Base-by-base conservation (phyloP, 2,329 filamentous ascomycete genomes). In the Apiospora malaysiana region DNA sequence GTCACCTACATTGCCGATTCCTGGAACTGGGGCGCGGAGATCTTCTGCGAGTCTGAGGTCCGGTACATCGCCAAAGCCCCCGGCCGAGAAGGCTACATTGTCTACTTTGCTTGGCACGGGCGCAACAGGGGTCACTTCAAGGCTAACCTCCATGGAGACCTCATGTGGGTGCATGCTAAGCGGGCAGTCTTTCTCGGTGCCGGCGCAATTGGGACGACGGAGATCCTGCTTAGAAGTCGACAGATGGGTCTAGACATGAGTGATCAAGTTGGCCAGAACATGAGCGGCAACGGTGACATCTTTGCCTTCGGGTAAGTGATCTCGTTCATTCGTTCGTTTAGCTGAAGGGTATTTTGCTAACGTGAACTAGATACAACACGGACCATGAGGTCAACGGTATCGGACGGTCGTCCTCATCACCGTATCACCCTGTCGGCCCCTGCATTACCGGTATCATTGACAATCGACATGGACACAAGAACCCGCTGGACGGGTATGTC, bases 11-110 rank as follows among this genome's bases (percentile, higher is more conserved):
- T 93, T 9, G 85, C 88, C 9, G 91, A 93, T 78, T 90, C 91
- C 1, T 92, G 90, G 90, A 91, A 92, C 75, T 91, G 90, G 89
- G 91, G 90, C 10, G 89, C 91, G 16, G 90, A 93, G 76, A 88
- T 93, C 79, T 93, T 93, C 73, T 93, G 91, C 78, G 86, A 90
- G 74, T 90, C 89, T 72, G 90, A 93, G 77, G 91, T 92, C 1
- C 84, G 88, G 63, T 88, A 91, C 75, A 82, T 93, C 68, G 85
- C 88, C 70, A 86, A 89, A 77, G 84, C 85, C 56, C 82, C 82
- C 1, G 77, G 78, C 0, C 79, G 81, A 5, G 84, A 85, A 18
- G 90, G 91, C 1, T 92, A 91, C 77, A 82, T 90, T 25, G 81
- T 92, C 40, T 91, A 87, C 79, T 92, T 90, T 76, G 86, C 89